Conservation (phyloP, 2,329 filamentous ascomycete species). For the Paecilomyces formosus region DNA sequence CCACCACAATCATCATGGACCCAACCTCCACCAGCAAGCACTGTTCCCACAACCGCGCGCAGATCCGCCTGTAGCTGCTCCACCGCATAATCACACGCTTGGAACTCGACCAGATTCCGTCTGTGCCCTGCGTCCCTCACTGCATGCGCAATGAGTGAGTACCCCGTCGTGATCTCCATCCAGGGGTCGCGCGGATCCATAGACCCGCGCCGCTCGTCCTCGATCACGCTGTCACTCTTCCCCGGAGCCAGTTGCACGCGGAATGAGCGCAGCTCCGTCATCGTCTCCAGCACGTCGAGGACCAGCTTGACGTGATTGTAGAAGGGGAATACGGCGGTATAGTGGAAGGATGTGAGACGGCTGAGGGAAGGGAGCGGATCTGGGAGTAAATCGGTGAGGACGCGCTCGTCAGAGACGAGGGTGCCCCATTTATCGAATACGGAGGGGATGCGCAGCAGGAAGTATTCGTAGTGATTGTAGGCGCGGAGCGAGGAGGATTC, state of each 20-base stretch:
- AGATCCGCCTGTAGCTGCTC: slow-evolving; percentile 22
- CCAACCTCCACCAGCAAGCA: slow-evolving; percentile 19
- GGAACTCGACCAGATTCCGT: slow-evolving; percentile 17
- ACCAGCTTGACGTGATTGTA: slow-evolving; percentile 50
- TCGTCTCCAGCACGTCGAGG: slow-evolving; percentile 37
- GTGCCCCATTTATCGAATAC: slow-evolving; percentile 44
- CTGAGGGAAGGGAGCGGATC: slow-evolving; percentile 41
- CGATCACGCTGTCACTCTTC: slow-evolving; percentile 25
- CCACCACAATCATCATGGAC: slow-evolving; percentile 20
- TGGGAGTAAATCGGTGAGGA: slow-evolving; percentile 12
- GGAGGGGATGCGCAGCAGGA: slow-evolving; percentile 56
- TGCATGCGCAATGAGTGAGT: slow-evolving; percentile 38
- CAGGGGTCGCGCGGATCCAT: slow-evolving; percentile 40
- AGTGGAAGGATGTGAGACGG: slow-evolving; percentile 39
- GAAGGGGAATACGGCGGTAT: slow-evolving; percentile 62
- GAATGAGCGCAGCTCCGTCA: slow-evolving; percentile 47
- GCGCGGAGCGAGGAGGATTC: slow-evolving; percentile 67
- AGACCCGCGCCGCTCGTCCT: slow-evolving; percentile 30
- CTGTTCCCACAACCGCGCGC: slow-evolving; percentile 14
- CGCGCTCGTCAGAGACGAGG: slow-evolving; percentile 22
- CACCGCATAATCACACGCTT: slow-evolving; percentile 22
- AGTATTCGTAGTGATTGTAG: slow-evolving; percentile 66
- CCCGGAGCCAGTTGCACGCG: slow-evolving; percentile 47
- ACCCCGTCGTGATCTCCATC: slow-evolving; percentile 49
- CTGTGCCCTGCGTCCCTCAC: slow-evolving; percentile 18